These are phyloP conservation scores for Ajuga reptans DNA, from an alignment of 305 asterid genomes.

Conservation along the genomic window DNA sequence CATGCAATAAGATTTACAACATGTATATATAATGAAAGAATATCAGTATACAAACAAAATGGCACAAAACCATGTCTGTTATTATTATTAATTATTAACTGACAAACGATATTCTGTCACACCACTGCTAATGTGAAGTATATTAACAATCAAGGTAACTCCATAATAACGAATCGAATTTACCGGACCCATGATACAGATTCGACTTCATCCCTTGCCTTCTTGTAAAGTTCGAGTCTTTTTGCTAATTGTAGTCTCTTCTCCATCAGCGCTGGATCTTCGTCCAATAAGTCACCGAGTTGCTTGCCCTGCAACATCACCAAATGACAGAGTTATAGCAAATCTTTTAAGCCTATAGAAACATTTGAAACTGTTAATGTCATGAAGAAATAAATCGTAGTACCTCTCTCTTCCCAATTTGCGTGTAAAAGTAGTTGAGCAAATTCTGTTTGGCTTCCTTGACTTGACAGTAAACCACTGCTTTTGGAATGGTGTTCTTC, in stretches of 20 bases:
- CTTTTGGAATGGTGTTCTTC: slow-evolving; percentile 74
- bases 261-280: slow-evolving; percentile 91
- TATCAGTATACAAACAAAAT: too few species aligned
- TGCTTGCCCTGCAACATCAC: slow-evolving; percentile 54
- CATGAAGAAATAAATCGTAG: neutral
- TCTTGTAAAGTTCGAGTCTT: slow-evolving; percentile 88
- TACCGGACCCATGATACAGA: slow-evolving; percentile 73
- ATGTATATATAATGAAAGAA: neutral
- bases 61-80: too few species aligned
- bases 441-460: slow-evolving; percentile 77
- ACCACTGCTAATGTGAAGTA: neutral
- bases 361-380: neutral
- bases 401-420: slow-evolving; percentile 90
- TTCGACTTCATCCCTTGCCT: slow-evolving; percentile 85
- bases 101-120: slow-evolving; percentile 1
- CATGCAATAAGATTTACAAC: neutral
- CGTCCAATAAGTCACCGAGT: slow-evolving; percentile 60
- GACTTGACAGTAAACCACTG: slow-evolving; percentile 92
- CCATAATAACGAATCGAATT: slow-evolving; percentile 1
- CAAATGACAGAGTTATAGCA: neutral
- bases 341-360: neutral
- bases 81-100: neutral
- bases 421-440: slow-evolving; percentile 63
- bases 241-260: slow-evolving; percentile 62
- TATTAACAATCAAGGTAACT: slow-evolving; percentile 19